These are phyloP conservation scores for Borealophlyctis nickersoniae DNA, from an alignment of 192 early-diverging fungal genomes.

Conservation along the genomic window DNA sequence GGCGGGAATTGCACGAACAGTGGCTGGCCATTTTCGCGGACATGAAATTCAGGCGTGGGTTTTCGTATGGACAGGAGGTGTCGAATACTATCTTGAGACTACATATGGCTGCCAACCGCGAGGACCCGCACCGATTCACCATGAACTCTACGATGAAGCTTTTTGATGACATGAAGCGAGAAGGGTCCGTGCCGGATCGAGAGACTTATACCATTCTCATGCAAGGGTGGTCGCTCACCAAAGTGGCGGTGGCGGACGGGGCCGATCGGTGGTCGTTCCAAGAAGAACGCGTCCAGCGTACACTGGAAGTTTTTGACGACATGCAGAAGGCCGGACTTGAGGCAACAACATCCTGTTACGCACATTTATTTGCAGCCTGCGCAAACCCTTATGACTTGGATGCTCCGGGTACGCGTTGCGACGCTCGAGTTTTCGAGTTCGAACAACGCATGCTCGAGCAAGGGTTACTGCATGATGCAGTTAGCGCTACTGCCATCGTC, in stretches of 20 bases:
- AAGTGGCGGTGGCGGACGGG: not conserved
- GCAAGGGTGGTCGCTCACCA: no score
- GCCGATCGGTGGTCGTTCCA: no score
- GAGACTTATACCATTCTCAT: conserved; percentile 13
- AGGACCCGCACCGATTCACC: conserved; percentile 6
- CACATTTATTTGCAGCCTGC: conserved; percentile 11
- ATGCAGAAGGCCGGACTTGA: conserved; percentile 9
- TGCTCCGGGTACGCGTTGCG: not conserved
- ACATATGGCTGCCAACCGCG: not conserved
- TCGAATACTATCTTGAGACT: conserved; percentile 6
- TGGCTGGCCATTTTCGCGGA: conserved; percentile 11
- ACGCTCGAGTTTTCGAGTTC: not conserved
- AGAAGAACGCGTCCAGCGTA: conserved; percentile 1
- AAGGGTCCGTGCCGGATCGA: conserved; percentile 8
- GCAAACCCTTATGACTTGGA: not conserved
- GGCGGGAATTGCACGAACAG: conserved; percentile 6
- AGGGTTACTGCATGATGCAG: conserved; percentile 2
- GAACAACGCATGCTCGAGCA: conserved; percentile 10
- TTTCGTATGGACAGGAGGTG: no score
- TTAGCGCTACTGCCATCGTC: conserved; percentile 4
- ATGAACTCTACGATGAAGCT: not conserved
- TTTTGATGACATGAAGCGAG: conserved; percentile 15
- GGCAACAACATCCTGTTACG: conserved; percentile 4
- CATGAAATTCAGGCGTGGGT: not conserved
- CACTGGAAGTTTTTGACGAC: conserved; percentile 4